Evolutionary conservation across 1,284 basidiomycete genomes (phyloP), one percentile per base, ranked within the genome.

Genomic region (Ustilago xerochloae): DNA sequence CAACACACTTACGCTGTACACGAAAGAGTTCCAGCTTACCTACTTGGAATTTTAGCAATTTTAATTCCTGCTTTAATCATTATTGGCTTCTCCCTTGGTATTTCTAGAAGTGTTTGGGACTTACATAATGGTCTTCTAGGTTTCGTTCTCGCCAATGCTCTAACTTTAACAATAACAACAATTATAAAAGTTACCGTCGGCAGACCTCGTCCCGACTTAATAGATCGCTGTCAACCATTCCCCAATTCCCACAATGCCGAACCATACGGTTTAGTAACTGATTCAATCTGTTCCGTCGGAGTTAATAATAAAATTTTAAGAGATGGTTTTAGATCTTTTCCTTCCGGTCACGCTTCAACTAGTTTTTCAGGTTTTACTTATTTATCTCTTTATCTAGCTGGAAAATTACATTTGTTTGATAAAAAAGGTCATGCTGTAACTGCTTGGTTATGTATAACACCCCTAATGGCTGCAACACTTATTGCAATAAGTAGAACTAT

Each of bases 321-420:
- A 3, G 77, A 78, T 49, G 95, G 95, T 0, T 98, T 94, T 87
- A 89, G 93, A 77, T 94, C 92, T 81, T 97, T 99, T 85, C 93
- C 93, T 5, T 94, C 92, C 51, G 96, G 96, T 0, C 96, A 98
- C 86, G 90, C 93, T 0, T 93, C 92, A 79, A 92, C 95, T 53
- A 92, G 93, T 0, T 98, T 95, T 81, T 93, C 94, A 9, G 95
- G 96, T 1, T 87, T 98, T 4, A 93, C 92, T 2, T 98, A 94
- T 86, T 87, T 99, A 33, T 87, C 91, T 4, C 91, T 93, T 72
- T 98, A 96, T 84, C 48, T 84, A 9, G 76, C 70, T 2, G 68
- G 94, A 4, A 98, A 98, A 85, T 86, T 97, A 78, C 94, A 96
- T 81, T 86, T 97, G 10, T 97, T 94, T 77, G 93, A 97, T 83